These are phyloP conservation scores for Fraxinus nigra DNA, from an alignment of 305 asterid species.

Conservation along the genomic window DNA sequence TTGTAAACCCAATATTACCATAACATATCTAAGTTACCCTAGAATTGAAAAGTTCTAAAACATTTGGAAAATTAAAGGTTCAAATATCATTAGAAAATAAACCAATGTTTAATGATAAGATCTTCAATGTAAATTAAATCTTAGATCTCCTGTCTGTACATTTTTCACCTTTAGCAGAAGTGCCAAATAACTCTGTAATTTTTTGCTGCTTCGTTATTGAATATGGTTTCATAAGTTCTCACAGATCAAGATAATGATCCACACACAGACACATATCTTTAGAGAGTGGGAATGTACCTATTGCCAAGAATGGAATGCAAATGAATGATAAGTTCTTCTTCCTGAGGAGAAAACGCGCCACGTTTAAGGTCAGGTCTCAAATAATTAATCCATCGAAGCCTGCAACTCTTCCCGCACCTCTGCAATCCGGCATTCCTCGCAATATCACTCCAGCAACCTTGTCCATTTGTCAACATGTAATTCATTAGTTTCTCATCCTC, in stretches of 20 bases:
- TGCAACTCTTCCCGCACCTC: conserved; percentile 53
- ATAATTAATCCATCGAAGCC: conserved; percentile 53
- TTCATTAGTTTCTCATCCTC: conserved; percentile 49
- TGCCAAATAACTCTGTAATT: too few species aligned
- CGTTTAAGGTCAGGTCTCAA: conserved; percentile 53
- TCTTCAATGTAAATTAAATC: background rate
- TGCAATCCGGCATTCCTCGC: conserved; percentile 48
- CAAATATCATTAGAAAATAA: background rate
- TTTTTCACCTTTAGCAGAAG: background rate
- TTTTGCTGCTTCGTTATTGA: background rate
- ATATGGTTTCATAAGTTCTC: background rate
- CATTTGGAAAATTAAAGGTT: background rate
- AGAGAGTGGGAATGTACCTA: conserved; percentile 27
- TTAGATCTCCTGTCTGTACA: background rate
- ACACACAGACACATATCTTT: background rate
- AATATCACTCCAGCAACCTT: conserved; percentile 54
- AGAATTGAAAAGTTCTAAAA: background rate
- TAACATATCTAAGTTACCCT: background rate
- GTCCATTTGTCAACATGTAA: conserved; percentile 44
- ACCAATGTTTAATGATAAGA: background rate
- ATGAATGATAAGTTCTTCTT: conserved; percentile 45
- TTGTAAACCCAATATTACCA: background rate
- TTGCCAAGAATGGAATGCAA: conserved; percentile 52
- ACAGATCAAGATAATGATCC: background rate
- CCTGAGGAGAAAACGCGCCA: conserved; percentile 51